These are phyloP conservation scores for Phytophthora citrophthora DNA, from an alignment of 352 stramenopile species.

Conservation along the genomic window DNA sequence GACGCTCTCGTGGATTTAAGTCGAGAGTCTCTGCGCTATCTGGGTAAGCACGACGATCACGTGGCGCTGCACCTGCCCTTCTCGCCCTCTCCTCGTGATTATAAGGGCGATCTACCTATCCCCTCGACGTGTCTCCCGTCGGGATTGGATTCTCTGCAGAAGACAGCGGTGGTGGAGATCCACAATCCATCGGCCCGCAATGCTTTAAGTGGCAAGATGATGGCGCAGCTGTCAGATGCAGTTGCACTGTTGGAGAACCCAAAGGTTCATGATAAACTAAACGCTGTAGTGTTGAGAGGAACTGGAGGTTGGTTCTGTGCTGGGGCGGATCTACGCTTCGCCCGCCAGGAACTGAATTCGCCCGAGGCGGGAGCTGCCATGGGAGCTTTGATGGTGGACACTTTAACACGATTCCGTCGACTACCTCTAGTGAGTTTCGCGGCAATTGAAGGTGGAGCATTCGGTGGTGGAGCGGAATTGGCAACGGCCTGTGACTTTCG, in stretches of 20 bases:
- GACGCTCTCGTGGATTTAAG: conserved; percentile 40
- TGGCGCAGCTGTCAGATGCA: conserved; percentile 79
- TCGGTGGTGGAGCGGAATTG: conserved; percentile 85
- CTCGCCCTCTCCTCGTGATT: not conserved
- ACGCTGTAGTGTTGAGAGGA: conserved; percentile 58
- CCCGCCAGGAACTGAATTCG: conserved; percentile 74
- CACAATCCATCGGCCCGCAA: conserved; percentile 72
- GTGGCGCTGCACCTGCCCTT: conserved; percentile 42
- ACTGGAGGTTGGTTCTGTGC: conserved; percentile 79
- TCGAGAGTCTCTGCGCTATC: conserved; percentile 49
- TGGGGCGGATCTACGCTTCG: conserved; percentile 78
- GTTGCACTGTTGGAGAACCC: conserved; percentile 63
- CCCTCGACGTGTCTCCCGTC: conserved; percentile 5
- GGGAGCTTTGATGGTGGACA: conserved; percentile 75
- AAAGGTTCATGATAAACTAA: conserved; percentile 52
- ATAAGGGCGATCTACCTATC: not conserved
- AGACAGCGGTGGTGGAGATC: conserved; percentile 65
- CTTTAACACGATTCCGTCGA: conserved; percentile 68
- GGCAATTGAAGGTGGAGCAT: conserved; percentile 72
- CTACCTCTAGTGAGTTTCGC: conserved; percentile 80
- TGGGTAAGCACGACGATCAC: conserved; percentile 47
- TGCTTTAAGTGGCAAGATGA: conserved; percentile 85
- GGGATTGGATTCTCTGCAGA: conserved; percentile 30
- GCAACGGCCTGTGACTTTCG: conserved; percentile 83
- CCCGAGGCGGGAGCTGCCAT: conserved; percentile 61